Evolutionary conservation across 2,329 filamentous ascomycete genomes (phyloP).

Genomic region (Sporothrix phasma): DNA sequence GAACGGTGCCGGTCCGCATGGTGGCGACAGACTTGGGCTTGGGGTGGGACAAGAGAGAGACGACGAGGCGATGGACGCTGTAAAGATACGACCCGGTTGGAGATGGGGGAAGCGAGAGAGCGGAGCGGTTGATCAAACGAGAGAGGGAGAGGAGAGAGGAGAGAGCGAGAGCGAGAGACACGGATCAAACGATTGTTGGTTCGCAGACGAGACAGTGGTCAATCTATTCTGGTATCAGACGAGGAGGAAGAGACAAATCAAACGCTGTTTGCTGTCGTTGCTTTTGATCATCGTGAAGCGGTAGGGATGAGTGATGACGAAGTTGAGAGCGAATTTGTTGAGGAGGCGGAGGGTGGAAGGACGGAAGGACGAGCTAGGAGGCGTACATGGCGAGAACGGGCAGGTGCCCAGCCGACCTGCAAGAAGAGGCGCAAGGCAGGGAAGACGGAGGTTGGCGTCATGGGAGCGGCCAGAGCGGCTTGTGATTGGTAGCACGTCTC

Average conservation of each 20-base stretch:
- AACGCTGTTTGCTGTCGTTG: not conserved
- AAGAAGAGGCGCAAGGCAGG: not conserved
- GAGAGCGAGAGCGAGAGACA: not conserved
- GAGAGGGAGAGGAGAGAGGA: too few relatives aligned
- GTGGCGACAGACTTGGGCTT: not conserved
- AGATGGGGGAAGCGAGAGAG: not conserved
- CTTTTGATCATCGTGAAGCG: not conserved
- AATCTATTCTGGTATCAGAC: not conserved
- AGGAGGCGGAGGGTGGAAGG: not conserved
- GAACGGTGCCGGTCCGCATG: slow-evolving; percentile 34
- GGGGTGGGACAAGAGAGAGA: too few relatives aligned
- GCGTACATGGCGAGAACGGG: not conserved
- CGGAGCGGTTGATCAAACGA: not conserved
- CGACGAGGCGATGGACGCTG: too few relatives aligned
- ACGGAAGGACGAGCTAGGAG: not conserved
- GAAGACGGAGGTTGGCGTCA: slow-evolving; percentile 17
- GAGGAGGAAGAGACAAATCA: not conserved
- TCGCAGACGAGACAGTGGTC: not conserved
- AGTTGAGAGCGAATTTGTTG: slow-evolving; percentile 8
- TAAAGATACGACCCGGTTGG: not conserved
- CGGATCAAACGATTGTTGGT: not conserved
- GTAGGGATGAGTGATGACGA: not conserved
- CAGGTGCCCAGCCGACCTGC: not conserved
- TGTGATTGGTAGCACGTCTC: slow-evolving; percentile 12
- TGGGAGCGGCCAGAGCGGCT: slow-evolving; percentile 2